Evolutionary conservation across 768 basidiomycete species (phyloP).

Genomic region (Trametes cingulata): DNA sequence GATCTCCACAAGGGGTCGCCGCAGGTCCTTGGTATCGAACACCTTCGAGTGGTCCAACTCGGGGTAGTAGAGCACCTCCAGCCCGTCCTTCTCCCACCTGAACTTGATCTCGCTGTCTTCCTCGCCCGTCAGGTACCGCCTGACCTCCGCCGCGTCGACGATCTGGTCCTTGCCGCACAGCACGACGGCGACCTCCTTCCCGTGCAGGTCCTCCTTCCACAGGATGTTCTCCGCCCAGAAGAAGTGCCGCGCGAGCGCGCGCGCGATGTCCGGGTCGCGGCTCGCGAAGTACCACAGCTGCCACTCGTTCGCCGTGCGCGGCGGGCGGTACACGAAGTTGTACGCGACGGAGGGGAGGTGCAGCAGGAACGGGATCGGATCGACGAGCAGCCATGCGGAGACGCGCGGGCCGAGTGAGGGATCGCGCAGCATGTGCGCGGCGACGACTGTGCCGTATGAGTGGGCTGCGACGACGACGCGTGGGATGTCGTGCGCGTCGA

Average conservation of each 20-base stretch:
- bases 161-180: constrained; percentile 45
- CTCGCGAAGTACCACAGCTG: constrained; percentile 69
- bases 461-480: constrained; percentile 52
- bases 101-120: constrained; percentile 2
- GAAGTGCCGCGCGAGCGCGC: constrained; percentile 58
- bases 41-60: constrained; percentile 45
- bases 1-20: constrained; percentile 35
- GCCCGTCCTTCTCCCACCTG: constrained; percentile 32
- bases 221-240: constrained; percentile 66
- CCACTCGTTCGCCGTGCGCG: constrained; percentile 58
- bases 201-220: constrained; percentile 56
- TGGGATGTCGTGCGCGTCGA: constrained; percentile 42
- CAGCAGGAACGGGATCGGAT: constrained; percentile 66
- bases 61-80: constrained; percentile 43
- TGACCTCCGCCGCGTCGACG: constrained; percentile 40
- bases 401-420: constrained; percentile 36
- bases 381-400: constrained; percentile 51
- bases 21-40: constrained; percentile 33
- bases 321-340: constrained; percentile 64
- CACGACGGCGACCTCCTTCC: constrained; percentile 35
- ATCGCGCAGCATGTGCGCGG: constrained; percentile 53
- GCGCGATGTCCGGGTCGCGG: constrained; percentile 62
- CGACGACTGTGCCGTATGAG: constrained; percentile 63
- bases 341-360: constrained; percentile 62
- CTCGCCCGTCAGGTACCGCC: constrained; percentile 42